Conservation (phyloP, 129 eudicot species). For the Chrysanthemum seticuspe region DNA sequence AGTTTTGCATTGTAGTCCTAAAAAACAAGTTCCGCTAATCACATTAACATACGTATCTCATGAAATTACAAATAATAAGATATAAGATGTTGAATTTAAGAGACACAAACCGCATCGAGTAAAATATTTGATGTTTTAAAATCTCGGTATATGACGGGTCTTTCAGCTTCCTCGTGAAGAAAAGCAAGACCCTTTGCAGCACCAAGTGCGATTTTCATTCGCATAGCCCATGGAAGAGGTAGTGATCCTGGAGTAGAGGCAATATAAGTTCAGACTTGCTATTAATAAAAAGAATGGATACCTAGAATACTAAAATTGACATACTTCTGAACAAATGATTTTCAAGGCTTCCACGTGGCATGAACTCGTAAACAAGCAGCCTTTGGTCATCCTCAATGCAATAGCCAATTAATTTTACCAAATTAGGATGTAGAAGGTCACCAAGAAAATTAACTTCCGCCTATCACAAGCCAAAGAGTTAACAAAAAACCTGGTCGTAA, state of each 20-base stretch:
- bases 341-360: conserved; percentile 98
- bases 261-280: neutral
- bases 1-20: conserved; percentile 95
- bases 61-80: conserved; percentile 1
- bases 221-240: conserved; percentile 86
- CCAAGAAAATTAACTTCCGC: conserved; percentile 94
- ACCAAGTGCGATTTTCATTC: conserved; percentile 89
- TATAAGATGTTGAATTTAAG: neutral
- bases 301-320: conserved; percentile 14
- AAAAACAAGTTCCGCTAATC: neutral
- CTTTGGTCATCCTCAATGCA: conserved; percentile 97
- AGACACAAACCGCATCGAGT: conserved; percentile 68
- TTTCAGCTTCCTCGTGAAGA: conserved; percentile 90
- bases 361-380: conserved; percentile 90
- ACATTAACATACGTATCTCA: neutral
- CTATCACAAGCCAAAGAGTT: conserved; percentile 39
- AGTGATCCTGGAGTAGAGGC: conserved; percentile 51
- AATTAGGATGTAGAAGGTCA: conserved; percentile 88
- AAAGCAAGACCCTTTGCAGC: conserved; percentile 96
- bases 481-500: neutral
- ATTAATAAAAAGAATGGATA: neutral
- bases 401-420: conserved; percentile 87
- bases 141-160: conserved; percentile 92
- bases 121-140: conserved; percentile 82
- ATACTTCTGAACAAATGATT: conserved; percentile 94